phyloP scores from a whole-genome alignment of 78 protist genomes.

The Emiliania huxleyi region DNA sequence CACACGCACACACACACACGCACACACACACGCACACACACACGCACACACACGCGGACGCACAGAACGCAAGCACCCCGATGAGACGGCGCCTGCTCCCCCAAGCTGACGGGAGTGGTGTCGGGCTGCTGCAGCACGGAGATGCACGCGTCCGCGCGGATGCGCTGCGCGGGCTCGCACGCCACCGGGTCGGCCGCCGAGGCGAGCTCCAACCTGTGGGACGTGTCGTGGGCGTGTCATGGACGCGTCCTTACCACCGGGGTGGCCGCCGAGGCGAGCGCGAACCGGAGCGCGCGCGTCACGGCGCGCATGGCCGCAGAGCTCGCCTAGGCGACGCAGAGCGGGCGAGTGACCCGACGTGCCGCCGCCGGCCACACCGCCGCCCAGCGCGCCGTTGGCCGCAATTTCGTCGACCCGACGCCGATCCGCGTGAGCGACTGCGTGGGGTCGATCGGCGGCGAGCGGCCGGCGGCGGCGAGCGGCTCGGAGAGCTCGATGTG shows the following conservation, averaged over 20 bases:
- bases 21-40: no score
- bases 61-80: no score
- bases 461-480: neutral
- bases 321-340: no score
- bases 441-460: neutral
- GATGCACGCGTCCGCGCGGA: neutral
- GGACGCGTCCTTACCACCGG: no score
- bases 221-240: no score
- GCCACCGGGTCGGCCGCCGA: neutral
- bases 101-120: neutral
- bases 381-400: neutral
- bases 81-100: no score
- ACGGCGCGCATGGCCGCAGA: neutral
- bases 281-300: neutral
- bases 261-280: neutral
- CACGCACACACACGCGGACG: no score
- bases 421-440: constrained; percentile 12
- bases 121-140: neutral
- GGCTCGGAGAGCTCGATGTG: neutral
- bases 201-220: neutral
- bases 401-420: neutral
- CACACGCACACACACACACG: no score
- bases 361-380: no score
- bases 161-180: neutral
- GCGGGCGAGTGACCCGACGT: no score